Evolutionary conservation across 257 asterid species (phyloP).

Genomic region (Parsonsia alboflavescens): DNA sequence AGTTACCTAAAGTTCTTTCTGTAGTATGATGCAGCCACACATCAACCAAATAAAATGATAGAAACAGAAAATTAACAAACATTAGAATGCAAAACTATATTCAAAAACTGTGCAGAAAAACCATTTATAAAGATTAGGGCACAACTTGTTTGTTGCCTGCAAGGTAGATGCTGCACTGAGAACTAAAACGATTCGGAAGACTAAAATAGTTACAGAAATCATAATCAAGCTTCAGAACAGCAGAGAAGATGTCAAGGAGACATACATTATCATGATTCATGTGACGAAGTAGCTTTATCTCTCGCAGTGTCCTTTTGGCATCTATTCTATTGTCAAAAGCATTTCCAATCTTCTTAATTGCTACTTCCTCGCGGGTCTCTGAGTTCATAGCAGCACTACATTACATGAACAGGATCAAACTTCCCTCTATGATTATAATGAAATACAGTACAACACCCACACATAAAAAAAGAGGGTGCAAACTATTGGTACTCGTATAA

Average conservation of each 20-base stretch:
- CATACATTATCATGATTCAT: conserved; percentile 90
- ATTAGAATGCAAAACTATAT: background rate
- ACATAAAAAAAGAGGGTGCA: background rate
- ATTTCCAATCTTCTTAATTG: conserved; percentile 97
- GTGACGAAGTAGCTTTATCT: conserved; percentile 90
- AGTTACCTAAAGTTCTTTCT: background rate
- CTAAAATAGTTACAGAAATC: background rate
- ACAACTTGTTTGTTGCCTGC: background rate
- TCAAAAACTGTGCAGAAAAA: background rate
- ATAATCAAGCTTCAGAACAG: background rate
- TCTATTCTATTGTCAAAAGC: conserved; percentile 94
- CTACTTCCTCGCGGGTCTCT: conserved; percentile 93
- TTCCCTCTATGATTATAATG: conserved; percentile 9
- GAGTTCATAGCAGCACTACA: conserved; percentile 88
- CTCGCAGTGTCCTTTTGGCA: conserved; percentile 91
- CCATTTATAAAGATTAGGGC: background rate
- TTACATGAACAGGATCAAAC: conserved; percentile 30
- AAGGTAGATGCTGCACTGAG: conserved; percentile 2
- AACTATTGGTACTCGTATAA: background rate
- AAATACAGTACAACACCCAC: background rate
- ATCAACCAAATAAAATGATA: background rate
- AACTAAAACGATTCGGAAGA: background rate
- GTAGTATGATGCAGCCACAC: background rate
- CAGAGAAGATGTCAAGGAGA: background rate
- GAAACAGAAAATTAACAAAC: background rate